A percentile compares a stretch with the other conserved stretches of the same genome.
Conservation (phyloP, 768 basidiomycete species). For the Boletus patriciae region DNA sequence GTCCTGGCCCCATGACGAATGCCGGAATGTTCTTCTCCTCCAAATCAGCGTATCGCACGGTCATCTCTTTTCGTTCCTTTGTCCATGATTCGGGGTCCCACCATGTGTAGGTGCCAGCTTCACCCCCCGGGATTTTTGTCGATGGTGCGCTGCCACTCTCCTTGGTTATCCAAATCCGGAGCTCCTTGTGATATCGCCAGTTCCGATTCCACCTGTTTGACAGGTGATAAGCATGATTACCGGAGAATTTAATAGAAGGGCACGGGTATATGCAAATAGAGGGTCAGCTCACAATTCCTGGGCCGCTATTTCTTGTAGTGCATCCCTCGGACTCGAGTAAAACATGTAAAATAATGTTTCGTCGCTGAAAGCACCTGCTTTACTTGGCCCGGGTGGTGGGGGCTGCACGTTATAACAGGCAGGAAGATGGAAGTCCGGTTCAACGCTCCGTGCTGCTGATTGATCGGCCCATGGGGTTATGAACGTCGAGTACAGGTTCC, state of each 20-base stretch:
- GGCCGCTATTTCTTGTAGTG: slow-evolving; percentile 90
- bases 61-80: slow-evolving; percentile 77
- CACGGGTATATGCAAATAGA: slow-evolving; percentile 9
- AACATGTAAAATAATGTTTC: slow-evolving; percentile 99
- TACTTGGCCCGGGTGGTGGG: slow-evolving; percentile 75
- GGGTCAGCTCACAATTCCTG: slow-evolving; percentile 77
- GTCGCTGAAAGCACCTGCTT: slow-evolving; percentile 85
- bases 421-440: slow-evolving; percentile 91
- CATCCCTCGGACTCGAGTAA: slow-evolving; percentile 90
- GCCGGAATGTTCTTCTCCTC: slow-evolving; percentile 71
- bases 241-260: not conserved
- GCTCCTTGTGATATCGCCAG: slow-evolving; percentile 95
- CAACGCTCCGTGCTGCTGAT: slow-evolving; percentile 78
- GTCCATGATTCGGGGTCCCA: slow-evolving; percentile 84
- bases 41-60: slow-evolving; percentile 69
- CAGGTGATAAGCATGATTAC: slow-evolving; percentile 6
- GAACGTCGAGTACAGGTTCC: slow-evolving; percentile 88
- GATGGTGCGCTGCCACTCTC: slow-evolving; percentile 77
- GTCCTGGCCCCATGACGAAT: slow-evolving; percentile 53
- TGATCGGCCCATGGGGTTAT: slow-evolving; percentile 97
- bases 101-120: slow-evolving; percentile 87
- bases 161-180: slow-evolving; percentile 82
- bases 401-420: slow-evolving; percentile 92
- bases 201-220: slow-evolving; percentile 79
- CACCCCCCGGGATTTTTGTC: slow-evolving; percentile 75